A percentile compares a stretch with the other conserved stretches of the same genome.
Evolutionary conservation across 2,329 filamentous ascomycete species (phyloP).

Genomic region (Sarocladiaceae sp.): DNA sequence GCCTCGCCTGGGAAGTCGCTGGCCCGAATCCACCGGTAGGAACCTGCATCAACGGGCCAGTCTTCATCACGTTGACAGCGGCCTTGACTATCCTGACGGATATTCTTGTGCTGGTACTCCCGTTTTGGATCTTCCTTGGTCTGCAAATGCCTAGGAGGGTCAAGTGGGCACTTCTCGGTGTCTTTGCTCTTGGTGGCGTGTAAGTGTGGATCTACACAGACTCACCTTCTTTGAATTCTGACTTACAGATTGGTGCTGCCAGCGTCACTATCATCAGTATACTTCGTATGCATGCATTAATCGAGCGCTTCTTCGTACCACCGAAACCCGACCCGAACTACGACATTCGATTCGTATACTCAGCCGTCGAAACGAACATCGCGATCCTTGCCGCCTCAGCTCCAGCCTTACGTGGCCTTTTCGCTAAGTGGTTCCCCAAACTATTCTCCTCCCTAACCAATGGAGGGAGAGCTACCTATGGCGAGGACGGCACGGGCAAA

Average conservation of each 20-base stretch:
- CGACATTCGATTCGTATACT: slow-evolving; percentile 27
- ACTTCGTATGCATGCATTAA: slow-evolving; percentile 20
- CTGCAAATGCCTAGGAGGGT: slow-evolving; percentile 32
- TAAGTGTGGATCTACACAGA: slow-evolving; percentile 19
- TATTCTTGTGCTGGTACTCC: slow-evolving; percentile 32
- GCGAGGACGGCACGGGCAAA: neutral
- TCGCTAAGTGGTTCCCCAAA: slow-evolving; percentile 25
- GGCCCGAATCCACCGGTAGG: neutral
- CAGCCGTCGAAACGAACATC: slow-evolving; percentile 30
- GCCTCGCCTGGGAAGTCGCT: slow-evolving; percentile 25
- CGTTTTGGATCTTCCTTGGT: slow-evolving; percentile 34
- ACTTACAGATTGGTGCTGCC: neutral
- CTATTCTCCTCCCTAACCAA: slow-evolving; percentile 19
- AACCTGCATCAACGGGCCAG: neutral
- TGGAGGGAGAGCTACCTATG: neutral
- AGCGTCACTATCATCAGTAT: slow-evolving; percentile 28
- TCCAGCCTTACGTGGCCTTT: slow-evolving; percentile 29
- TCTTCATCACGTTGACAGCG: neutral
- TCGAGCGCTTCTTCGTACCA: neutral
- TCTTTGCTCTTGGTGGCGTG: slow-evolving; percentile 33
- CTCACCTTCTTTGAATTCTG: neutral
- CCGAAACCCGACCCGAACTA: slow-evolving; percentile 19
- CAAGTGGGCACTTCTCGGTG: slow-evolving; percentile 32
- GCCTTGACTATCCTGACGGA: slow-evolving; percentile 36
- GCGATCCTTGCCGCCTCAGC: slow-evolving; percentile 29